Conservation (phyloP, 345 rosid genomes). For the Salix caprea region DNA sequence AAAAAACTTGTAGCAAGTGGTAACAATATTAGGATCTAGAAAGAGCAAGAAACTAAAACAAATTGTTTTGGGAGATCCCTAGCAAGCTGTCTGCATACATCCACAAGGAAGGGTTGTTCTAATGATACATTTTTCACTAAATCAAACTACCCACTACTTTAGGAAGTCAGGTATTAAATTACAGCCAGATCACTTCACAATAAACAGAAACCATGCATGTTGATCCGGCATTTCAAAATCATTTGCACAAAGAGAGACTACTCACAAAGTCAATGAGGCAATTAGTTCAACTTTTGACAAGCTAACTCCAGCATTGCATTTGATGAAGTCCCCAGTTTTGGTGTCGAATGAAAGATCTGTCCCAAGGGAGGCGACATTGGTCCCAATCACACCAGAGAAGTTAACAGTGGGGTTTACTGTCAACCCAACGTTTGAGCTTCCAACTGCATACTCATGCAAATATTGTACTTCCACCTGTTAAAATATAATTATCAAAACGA, state of each 20-base stretch:
- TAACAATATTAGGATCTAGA: no score
- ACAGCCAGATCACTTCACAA: not conserved
- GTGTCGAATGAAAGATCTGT: slow-evolving; percentile 77
- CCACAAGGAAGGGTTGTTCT: not conserved
- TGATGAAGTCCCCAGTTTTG: slow-evolving; percentile 69
- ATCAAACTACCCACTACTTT: not conserved
- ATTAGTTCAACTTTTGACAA: slow-evolving; percentile 62
- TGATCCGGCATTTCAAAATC: no score
- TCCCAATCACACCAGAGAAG: slow-evolving; percentile 77
- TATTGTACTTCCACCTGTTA: slow-evolving; percentile 81
- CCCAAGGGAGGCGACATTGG: slow-evolving; percentile 54
- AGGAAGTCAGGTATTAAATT: not conserved
- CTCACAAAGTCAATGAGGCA: slow-evolving; percentile 72
- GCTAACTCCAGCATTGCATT: slow-evolving; percentile 75
- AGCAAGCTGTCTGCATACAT: not conserved
- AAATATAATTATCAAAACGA: slow-evolving; percentile 7
- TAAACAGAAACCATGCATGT: not conserved
- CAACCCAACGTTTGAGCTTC: slow-evolving; percentile 74
- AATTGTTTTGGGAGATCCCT: no score
- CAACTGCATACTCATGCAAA: slow-evolving; percentile 78
- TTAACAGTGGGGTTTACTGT: slow-evolving; percentile 73
- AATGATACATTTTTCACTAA: not conserved
- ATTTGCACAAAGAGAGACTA: slow-evolving; percentile 8
- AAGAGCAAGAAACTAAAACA: not conserved
- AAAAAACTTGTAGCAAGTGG: no score